These are phyloP conservation scores for Chloromonas sp. DNA, from an alignment of 163 green algal species.

Conservation along the genomic window DNA sequence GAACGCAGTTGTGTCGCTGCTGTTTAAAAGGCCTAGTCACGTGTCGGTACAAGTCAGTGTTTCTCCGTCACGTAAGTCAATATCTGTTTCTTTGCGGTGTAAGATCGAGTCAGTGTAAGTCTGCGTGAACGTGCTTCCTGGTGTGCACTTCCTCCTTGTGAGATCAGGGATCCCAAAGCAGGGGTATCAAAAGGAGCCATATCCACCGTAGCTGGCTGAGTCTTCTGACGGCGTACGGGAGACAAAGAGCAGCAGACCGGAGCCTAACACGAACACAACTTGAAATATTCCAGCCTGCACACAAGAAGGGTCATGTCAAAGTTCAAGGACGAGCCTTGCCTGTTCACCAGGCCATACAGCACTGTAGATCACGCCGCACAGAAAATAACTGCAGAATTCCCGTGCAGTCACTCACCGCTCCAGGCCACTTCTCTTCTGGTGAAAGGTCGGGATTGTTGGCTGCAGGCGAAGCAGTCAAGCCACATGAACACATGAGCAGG, in stretches of 20 bases:
- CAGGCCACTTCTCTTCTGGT: conserved; percentile 29
- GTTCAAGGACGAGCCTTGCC: conserved; percentile 1
- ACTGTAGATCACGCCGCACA: not conserved
- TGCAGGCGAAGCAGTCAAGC: conserved; percentile 13
- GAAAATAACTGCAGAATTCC: not conserved
- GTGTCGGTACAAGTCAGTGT: no score
- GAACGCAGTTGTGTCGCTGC: no score
- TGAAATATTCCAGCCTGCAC: conserved; percentile 48
- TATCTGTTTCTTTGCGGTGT: no score
- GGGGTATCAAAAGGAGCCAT: conserved; percentile 34
- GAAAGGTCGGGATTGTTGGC: conserved; percentile 35
- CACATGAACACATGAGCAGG: not conserved
- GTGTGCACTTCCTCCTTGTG: no score
- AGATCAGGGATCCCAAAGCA: no score
- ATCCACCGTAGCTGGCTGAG: conserved; percentile 28
- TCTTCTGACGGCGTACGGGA: conserved; percentile 50
- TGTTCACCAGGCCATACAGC: not conserved
- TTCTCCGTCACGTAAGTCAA: no score
- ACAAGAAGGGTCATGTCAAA: not conserved
- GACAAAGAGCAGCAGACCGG: conserved; percentile 74
- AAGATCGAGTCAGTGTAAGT: no score
- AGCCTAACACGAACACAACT: conserved; percentile 60
- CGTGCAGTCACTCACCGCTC: conserved; percentile 19
- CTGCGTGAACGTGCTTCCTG: no score
- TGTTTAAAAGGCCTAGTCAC: no score